A percentile compares a stretch with the other conserved stretches of the same genome.
Conservation (phyloP, 345 rosid species). For the Euphorbia lathyris region DNA sequence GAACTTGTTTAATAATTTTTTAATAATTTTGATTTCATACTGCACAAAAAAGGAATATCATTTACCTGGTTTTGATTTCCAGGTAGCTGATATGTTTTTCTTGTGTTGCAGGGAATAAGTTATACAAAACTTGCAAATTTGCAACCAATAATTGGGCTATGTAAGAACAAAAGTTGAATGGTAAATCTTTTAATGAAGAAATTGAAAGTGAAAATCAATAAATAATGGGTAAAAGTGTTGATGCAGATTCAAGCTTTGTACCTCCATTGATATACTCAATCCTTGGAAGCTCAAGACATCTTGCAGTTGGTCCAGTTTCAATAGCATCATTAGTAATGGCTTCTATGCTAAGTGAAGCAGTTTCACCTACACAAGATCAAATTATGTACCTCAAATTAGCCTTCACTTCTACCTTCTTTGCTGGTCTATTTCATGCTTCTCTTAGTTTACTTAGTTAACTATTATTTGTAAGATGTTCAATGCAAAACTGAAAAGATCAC, state of each 20-base stretch:
- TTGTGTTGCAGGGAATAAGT: conserved; percentile 78
- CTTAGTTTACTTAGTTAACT: conserved; percentile 83
- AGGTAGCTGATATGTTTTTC: conserved; percentile 13
- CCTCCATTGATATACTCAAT: conserved; percentile 86
- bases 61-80: background rate
- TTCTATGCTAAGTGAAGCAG: conserved; percentile 78
- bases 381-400: conserved; percentile 75
- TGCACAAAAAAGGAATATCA: too few species aligned
- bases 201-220: background rate
- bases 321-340: conserved; percentile 98
- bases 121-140: conserved; percentile 97
- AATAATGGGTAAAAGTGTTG: background rate
- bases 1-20: background rate
- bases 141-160: conserved; percentile 89
- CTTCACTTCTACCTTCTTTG: conserved; percentile 95
- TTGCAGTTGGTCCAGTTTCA: conserved; percentile 96
- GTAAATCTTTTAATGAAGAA: conserved; percentile 3
- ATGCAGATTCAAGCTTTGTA: conserved; percentile 97
- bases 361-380: conserved; percentile 58
- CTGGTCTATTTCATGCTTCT: conserved; percentile 94
- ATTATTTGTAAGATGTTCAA: too few species aligned
- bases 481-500: too few species aligned
- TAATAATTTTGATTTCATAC: background rate
- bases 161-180: conserved; percentile 42
- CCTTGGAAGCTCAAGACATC: conserved; percentile 89